Percentiles rank a stretch among this genome's conserved stretches.
Conservation (phyloP, 1,284 basidiomycete species). For the Trametes sp. region DNA sequence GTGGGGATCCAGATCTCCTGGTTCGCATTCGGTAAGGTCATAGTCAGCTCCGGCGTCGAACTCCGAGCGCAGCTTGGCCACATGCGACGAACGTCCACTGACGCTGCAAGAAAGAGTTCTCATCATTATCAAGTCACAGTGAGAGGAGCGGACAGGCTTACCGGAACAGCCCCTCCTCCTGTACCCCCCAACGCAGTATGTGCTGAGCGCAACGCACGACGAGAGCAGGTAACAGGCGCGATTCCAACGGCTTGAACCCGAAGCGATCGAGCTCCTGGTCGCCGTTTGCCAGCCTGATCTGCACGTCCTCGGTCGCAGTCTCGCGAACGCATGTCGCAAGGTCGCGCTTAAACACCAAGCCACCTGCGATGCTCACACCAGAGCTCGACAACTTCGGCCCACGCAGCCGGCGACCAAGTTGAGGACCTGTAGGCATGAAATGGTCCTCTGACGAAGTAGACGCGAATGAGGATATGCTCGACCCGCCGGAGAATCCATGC, state of each 20-base stretch:
- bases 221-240: constrained; percentile 71
- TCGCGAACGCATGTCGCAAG: constrained; percentile 65
- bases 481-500: constrained; percentile 63
- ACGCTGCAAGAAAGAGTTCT: constrained; percentile 55
- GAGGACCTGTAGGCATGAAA: constrained; percentile 53
- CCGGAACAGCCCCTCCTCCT: constrained; percentile 88
- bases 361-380: constrained; percentile 48
- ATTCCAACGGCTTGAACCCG: constrained; percentile 50
- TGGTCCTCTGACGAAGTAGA: constrained; percentile 58
- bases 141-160: constrained; percentile 42
- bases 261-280: constrained; percentile 27
- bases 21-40: constrained; percentile 76
- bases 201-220: constrained; percentile 84
- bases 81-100: constrained; percentile 78
- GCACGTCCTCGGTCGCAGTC: constrained; percentile 56
- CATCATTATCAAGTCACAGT: not conserved
- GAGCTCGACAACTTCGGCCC: constrained; percentile 52
- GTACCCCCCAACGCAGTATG: constrained; percentile 78
- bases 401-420: constrained; percentile 62
- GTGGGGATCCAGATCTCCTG: constrained; percentile 89
- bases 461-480: constrained; percentile 60
- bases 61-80: constrained; percentile 75
- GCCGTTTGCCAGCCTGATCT: constrained; percentile 32
- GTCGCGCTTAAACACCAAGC: constrained; percentile 71
- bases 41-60: constrained; percentile 91